These are phyloP conservation scores for Colletotrichum sp. DNA, from an alignment of 2,329 filamentous ascomycete genomes.

Conservation along the genomic window DNA sequence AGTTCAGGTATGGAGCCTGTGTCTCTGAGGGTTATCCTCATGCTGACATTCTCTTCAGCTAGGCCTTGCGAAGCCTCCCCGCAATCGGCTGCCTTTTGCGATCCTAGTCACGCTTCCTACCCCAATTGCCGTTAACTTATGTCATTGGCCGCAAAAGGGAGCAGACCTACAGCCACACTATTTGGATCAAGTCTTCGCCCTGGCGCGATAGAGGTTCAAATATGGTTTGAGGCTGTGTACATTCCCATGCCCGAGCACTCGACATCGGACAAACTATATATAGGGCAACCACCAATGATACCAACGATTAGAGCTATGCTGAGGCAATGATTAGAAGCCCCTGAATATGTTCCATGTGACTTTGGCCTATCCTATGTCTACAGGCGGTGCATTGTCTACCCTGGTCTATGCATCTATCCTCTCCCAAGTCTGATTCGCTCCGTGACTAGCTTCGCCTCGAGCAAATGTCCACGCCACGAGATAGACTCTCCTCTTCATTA, in stretches of 20 bases:
- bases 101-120: fast-evolving
- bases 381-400: not conserved
- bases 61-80: not conserved
- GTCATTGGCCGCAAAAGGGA: not conserved
- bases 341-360: not conserved
- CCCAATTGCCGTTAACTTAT: not conserved
- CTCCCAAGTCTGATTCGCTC: not conserved
- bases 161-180: not conserved
- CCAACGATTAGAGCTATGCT: not conserved
- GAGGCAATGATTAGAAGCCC: not conserved
- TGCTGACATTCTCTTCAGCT: not conserved
- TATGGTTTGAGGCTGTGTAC: not conserved
- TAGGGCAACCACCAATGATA: not conserved
- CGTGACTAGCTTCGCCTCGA: not conserved
- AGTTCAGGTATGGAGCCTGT: not conserved
- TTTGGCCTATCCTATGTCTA: not conserved
- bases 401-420: not conserved
- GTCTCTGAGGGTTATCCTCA: not conserved
- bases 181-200: not conserved
- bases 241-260: not conserved
- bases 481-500: not conserved
- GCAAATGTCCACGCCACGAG: not conserved
- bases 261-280: not conserved
- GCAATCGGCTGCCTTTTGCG: not conserved
- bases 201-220: not conserved